Evolutionary conservation across 2,329 filamentous ascomycete genomes (phyloP), one percentile per base, ranked within the genome.

Genomic region (Oidium heveae): DNA sequence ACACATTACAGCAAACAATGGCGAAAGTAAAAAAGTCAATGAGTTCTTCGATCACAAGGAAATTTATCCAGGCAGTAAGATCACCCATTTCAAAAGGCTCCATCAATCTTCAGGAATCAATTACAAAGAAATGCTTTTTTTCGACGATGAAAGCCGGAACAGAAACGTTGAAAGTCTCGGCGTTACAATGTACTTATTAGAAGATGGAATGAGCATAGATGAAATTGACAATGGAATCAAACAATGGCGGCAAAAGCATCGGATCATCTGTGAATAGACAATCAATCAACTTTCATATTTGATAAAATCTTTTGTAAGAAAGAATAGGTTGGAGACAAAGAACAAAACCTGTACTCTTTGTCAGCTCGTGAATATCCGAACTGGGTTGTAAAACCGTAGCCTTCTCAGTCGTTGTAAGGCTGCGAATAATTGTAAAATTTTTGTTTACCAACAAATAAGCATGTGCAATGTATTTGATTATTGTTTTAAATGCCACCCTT

Each of bases 91-190:
- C 62, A 74, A 80, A 62, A 72, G 75, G 5, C 71, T 96, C 60
- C 76, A 82, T 10, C 76, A 80, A 65, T 73, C 77, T 55, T 87
- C 82, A 15, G 79, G 79, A 1, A 67, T 95, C 2, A 69, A 71
- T 6, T 94, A 78, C 63, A 75, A 82, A 59, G 86, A 95, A 51
- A 94, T 96, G 82, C 66, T 96, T 36, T 96, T 96, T 67, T 96
- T 96, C 60, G 89, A 96, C 61, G 89, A 96, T 62, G 89, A 96
- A 74, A 73, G 74, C 54, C 71, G 89, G 57, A 96, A 96, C 64
- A 73, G 77, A 56, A 87, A 95, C 64, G 89, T 94, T 0, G 78
- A 81, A 69, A 70, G 65, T 28, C 63, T 95, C 52, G 88, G 88
- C 0, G 83, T 65, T 4, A 62, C 60, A 20, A 64, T 96, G 77